These are phyloP conservation scores for Botrytis sinoallii DNA, from an alignment of 2,329 filamentous ascomycete species.

Conservation along the genomic window DNA sequence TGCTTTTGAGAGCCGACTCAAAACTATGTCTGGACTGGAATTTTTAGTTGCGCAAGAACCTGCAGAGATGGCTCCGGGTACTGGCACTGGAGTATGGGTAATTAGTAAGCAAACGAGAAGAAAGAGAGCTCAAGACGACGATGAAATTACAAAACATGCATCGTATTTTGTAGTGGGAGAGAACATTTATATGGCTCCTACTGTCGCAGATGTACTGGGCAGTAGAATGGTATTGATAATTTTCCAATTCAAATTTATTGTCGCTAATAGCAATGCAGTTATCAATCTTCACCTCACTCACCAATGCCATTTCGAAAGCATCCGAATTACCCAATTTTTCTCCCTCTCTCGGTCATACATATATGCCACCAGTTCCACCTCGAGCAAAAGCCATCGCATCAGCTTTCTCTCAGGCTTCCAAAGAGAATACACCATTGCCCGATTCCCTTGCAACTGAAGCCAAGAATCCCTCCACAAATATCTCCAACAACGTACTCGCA, in stretches of 20 bases:
- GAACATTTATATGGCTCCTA: slow-evolving; percentile 65
- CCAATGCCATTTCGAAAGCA: slow-evolving; percentile 37
- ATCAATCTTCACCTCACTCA: slow-evolving; percentile 24
- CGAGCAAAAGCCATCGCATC: slow-evolving; percentile 28
- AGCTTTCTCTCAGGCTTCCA: slow-evolving; percentile 32
- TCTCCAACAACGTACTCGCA: slow-evolving; percentile 30
- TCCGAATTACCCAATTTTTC: slow-evolving; percentile 44
- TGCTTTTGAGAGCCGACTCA: slow-evolving; percentile 59
- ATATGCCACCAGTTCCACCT: slow-evolving; percentile 31
- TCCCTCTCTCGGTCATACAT: slow-evolving; percentile 47
- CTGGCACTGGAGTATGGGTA: slow-evolving; percentile 63
- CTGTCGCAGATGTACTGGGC: slow-evolving; percentile 56
- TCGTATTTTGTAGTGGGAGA: slow-evolving; percentile 64
- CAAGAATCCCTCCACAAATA: slow-evolving; percentile 14
- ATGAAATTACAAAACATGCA: slow-evolving; percentile 57
- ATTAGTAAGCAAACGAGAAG: slow-evolving; percentile 65
- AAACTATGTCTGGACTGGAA: slow-evolving; percentile 64
- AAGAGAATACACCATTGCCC: slow-evolving; percentile 46
- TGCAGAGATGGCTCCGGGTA: slow-evolving; percentile 59
- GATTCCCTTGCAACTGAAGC: slow-evolving; percentile 33
- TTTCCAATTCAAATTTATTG: not conserved
- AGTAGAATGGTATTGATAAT: slow-evolving; percentile 51
- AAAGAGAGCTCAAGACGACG: slow-evolving; percentile 56
- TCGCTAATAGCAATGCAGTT: slow-evolving; percentile 10
- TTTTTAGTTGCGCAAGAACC: slow-evolving; percentile 65